A percentile compares a stretch with the other conserved stretches of the same genome.
These are phyloP conservation scores for Blakeslea trispora DNA, from an alignment of 371 early-diverging fungal genomes.

Conservation along the genomic window DNA sequence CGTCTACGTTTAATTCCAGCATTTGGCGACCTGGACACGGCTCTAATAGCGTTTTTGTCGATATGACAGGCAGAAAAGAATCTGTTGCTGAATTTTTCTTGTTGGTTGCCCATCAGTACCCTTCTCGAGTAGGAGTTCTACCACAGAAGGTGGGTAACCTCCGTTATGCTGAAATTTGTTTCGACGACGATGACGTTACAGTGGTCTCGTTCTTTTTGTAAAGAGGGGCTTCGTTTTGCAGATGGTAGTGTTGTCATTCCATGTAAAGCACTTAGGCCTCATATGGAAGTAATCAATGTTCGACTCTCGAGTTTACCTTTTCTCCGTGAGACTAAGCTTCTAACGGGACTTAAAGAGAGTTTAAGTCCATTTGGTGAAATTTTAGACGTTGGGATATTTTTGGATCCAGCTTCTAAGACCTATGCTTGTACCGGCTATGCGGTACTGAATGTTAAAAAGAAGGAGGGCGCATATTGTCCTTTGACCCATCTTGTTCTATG, in stretches of 20 bases:
- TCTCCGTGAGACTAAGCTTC: neutral
- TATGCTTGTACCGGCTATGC: conserved; percentile 4
- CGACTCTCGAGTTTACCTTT: neutral
- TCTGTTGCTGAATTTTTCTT: neutral
- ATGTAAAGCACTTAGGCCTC: neutral
- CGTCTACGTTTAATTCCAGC: neutral
- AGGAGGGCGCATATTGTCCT: neutral
- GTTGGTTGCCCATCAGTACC: conserved; percentile 3
- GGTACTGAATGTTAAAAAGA: neutral
- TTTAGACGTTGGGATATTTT: conserved; percentile 3
- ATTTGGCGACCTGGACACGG: conserved; percentile 4
- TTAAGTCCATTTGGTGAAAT: neutral
- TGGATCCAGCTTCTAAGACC: conserved; percentile 4
- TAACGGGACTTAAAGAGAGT: neutral
- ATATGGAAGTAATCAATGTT: neutral
- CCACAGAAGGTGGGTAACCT: neutral
- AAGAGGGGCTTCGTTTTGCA: conserved; percentile 2
- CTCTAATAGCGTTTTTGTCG: neutral
- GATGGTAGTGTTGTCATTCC: neutral
- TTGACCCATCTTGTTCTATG: neutral
- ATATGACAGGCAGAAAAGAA: neutral
- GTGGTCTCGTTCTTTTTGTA: too few relatives aligned
- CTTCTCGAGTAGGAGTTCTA: conserved; percentile 5
- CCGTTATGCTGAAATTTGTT: neutral
- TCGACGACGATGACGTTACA: neutral